Evolutionary conservation across 805 yeast species (phyloP), one percentile per base, ranked within the genome.

Genomic region (Metschnikowia koreensis): DNA sequence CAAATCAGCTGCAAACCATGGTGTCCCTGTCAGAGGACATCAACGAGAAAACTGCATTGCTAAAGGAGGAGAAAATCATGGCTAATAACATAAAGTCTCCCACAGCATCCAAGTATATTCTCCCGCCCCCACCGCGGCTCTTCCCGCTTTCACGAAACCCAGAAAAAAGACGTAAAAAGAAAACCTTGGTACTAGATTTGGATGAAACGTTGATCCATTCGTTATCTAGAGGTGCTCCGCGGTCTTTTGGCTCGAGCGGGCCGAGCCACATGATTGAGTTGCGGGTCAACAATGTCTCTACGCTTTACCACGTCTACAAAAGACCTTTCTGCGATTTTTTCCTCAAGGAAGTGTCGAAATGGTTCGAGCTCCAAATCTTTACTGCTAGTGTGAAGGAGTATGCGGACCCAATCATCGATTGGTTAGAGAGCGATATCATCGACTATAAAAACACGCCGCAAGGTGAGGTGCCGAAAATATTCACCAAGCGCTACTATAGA

Each of bases 171-270:
- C 56, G 69, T 12, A 60, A 64, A 44, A 78, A 76, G 57, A 91
- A 90, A 63, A 86, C 90, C 0, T 75, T 94, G 31, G 87, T 94
- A 1, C 74, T 94, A 26, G 99, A 94, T 65, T 78, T 94, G 31
- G 99, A 93, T 68, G 99, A 94, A 64, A 94, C 99, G 0, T 73
- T 94, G 50, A 91, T 94, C 51, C 99, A 94, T 66, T 91, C 98
- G 1, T 76, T 91, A 51, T 84, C 96, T 6, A 76, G 96, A 51
- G 82, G 80, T 28, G 76, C 81, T 41, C 81, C 81, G 6, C 69
- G 81, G 44, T 67, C 77, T 8, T 64, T 71, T 38, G 68, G 64
- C 27, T 59, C 65, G 37, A 60, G 67, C 16, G 60, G 68, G 9
- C 65, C 73, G n/a, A 74, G 80, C n/a, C 65, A 63, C 53, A 84